These are phyloP conservation scores for Maudiozyma barnettii DNA, from an alignment of 805 yeast genomes.

Conservation along the genomic window DNA sequence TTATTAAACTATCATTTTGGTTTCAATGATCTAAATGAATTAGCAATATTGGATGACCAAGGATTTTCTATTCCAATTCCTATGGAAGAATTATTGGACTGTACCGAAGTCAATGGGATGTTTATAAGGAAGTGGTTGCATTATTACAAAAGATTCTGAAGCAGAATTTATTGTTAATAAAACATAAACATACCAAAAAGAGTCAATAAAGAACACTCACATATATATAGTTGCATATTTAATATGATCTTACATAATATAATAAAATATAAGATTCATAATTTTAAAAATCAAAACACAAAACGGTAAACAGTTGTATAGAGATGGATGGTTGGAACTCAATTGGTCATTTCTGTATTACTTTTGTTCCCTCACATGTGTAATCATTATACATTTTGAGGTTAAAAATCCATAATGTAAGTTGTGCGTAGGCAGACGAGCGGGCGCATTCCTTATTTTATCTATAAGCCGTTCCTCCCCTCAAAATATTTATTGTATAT, in stretches of 20 bases:
- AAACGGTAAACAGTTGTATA: no score
- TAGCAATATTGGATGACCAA: slow-evolving; percentile 19
- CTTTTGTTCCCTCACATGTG: no score
- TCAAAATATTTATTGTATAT: background rate
- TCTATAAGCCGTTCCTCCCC: no score
- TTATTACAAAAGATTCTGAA: slow-evolving; percentile 25
- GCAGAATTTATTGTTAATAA: background rate
- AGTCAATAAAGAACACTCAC: background rate
- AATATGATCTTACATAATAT: no score
- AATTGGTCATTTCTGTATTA: no score
- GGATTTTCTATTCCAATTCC: slow-evolving; percentile 24
- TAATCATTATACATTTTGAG: no score
- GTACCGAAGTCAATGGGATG: slow-evolving; percentile 14
- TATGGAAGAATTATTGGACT: slow-evolving; percentile 16
- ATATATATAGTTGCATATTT: background rate
- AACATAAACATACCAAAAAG: background rate
- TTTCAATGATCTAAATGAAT: slow-evolving; percentile 29
- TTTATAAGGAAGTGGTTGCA: slow-evolving; percentile 29
- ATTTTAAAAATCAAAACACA: no score
- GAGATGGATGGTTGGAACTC: no score
- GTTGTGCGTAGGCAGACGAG: no score
- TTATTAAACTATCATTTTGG: slow-evolving; percentile 45
- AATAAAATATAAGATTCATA: no score
- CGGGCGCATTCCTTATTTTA: no score
- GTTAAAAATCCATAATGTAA: no score